Base-by-base conservation (phyloP, 257 asterid species). In the Salvia miltiorrhiza region DNA sequence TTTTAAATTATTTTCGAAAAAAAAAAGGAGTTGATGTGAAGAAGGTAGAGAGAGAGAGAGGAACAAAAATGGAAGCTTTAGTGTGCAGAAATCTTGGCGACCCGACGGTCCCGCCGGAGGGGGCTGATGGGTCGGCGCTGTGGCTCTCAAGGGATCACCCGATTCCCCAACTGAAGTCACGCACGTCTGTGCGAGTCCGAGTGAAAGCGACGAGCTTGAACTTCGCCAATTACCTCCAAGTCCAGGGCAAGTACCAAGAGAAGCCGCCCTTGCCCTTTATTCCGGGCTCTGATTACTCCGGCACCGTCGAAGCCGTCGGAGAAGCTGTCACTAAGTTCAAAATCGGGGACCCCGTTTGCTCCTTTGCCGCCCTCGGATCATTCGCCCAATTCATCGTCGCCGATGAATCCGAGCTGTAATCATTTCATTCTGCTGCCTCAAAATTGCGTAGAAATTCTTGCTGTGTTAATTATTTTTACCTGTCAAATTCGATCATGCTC, bases 201-300 rank as follows among this genome's bases (percentile, higher is more conserved):
- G 88, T 93, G 71, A 87, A 79, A 77, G 89, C 99, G 21, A 88
- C 95, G 17, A 88, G 97, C 85, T 78, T 93, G 86, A 93, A 93
- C 77, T 93, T 77, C 83, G 99, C 99, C 33, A 93, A 87, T 81
- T 90, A 88, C 86, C 91, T 93, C 30, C 97, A 90, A 79, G 44
- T 93, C 52, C 87, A 73, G 21, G 97, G 99, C 45, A 84, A 90
- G 80, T 93, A 93, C 82, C 99, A 93, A 60, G 99, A 90, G 56
- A 93, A 90, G 71, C 85, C 95, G 30, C 83, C 88, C 0, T 56
- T 88, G 30, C 97, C 97, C 9, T 93, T 93, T 70, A 87, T 93
- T 21, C 97, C 96, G 5, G 99, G 99, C 37, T 84, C 96, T 13
- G 97, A 93, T 66, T 90, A 84, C 87, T 88, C 97, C 16, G 99